phyloP scores from a whole-genome alignment of 768 basidiomycete species.

The Hericium alpestre region DNA sequence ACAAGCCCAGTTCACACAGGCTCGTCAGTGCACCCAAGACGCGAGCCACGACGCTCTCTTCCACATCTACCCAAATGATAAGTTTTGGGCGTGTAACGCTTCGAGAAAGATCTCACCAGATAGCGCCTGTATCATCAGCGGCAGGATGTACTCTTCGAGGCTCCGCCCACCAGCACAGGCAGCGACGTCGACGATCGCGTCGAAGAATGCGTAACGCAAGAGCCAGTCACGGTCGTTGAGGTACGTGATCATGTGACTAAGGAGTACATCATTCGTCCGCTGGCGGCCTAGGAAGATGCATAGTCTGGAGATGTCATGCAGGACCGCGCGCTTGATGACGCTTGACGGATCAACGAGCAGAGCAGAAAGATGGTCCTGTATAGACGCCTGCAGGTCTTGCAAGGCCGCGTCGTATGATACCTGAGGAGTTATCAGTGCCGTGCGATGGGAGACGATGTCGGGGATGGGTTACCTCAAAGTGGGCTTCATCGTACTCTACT shows the following conservation, averaged over 20 bases:
- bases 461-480: conserved; percentile 49
- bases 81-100: background rate
- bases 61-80: conserved; percentile 54
- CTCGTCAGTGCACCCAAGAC: conserved; percentile 83
- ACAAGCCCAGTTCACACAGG: conserved; percentile 80
- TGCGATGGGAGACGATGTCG: background rate
- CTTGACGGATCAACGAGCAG: conserved; percentile 84
- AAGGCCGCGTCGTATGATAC: conserved; percentile 84
- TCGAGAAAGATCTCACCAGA: conserved; percentile 45
- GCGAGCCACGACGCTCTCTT: conserved; percentile 87
- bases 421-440: conserved; percentile 26
- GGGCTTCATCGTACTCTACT: conserved; percentile 66
- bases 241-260: conserved; percentile 81
- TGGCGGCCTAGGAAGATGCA: conserved; percentile 91
- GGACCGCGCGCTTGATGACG: conserved; percentile 82
- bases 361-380: conserved; percentile 80
- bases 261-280: conserved; percentile 86
- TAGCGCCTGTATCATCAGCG: conserved; percentile 89
- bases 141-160: conserved; percentile 93
- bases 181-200: conserved; percentile 91
- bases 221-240: conserved; percentile 90
- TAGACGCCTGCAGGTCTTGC: conserved; percentile 72
- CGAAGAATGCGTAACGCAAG: conserved; percentile 85
- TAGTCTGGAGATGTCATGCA: conserved; percentile 77
- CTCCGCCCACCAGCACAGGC: conserved; percentile 87